A percentile compares a stretch with the other conserved stretches of the same genome.
These are phyloP conservation scores for Boeremia lycopersici DNA, from an alignment of 2,329 filamentous ascomycete species.

Conservation along the genomic window DNA sequence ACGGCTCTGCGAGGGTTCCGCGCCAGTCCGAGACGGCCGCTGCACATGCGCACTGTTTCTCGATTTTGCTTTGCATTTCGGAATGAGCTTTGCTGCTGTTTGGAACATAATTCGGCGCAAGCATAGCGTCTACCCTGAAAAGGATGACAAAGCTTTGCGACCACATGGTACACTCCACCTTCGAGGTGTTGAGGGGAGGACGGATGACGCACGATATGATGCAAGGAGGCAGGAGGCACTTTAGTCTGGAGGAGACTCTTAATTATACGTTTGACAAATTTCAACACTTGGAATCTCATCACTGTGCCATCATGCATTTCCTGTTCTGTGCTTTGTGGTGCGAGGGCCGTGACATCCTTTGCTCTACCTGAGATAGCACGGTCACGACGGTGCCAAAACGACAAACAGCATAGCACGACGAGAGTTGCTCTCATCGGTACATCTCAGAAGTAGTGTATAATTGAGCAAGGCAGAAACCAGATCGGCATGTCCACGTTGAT, in stretches of 20 bases:
- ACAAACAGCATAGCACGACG: neutral
- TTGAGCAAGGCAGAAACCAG: neutral
- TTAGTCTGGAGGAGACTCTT: neutral
- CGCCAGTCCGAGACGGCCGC: conserved; percentile 21
- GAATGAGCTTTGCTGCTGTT: conserved; percentile 35
- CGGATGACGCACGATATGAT: conserved; percentile 10
- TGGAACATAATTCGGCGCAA: conserved; percentile 10
- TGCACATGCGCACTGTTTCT: conserved; percentile 17
- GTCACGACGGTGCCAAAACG: neutral
- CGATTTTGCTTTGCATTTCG: conserved; percentile 27
- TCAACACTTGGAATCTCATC: conserved; percentile 17
- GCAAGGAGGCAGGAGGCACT: conserved; percentile 13
- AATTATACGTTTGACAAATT: conserved; percentile 9
- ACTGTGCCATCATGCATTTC: conserved; percentile 19
- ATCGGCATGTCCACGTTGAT: conserved; percentile 1
- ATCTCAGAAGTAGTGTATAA: neutral
- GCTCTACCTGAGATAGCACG: conserved; percentile 12
- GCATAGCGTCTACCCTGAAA: conserved; percentile 18
- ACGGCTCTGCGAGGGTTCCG: conserved; percentile 31
- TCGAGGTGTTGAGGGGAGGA: conserved; percentile 31
- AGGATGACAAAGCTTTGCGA: conserved; percentile 18
- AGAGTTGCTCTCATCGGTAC: neutral
- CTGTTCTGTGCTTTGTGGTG: neutral
- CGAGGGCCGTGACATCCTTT: conserved; percentile 19
- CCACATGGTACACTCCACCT: conserved; percentile 25